Evolutionary conservation across 768 basidiomycete species (phyloP), one percentile per base, ranked within the genome.

Genomic region (Leccinum disarticulatum): DNA sequence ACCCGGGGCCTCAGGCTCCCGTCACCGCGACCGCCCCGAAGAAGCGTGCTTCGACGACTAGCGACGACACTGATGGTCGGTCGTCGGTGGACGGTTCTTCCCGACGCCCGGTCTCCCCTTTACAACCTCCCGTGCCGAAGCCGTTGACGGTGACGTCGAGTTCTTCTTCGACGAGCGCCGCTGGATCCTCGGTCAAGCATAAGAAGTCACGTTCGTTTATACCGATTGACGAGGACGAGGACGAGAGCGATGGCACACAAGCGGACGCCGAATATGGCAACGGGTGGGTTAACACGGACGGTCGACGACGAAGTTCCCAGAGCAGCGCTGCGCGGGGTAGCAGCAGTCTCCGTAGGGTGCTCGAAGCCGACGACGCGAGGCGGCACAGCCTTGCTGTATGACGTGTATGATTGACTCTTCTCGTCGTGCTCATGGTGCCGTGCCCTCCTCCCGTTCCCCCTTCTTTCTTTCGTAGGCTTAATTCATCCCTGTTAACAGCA

Each of bases 371-470:
- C 62, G 86, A 88, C 58, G 76, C 77, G 48, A 78, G 88, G 67
- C 76, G 87, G 60, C 87, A 89, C 68, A 88, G 87, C 69, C 80
- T 89, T 77, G 84, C 82, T 28, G 80, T 87, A 53, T 89, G 70
- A 81, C 68, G n/a, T 43, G 31, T 57, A 71, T 59, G 67, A 67
- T 58, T 61, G 3, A 58, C 13, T 57, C 43, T 19, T 65, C 64
- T 55, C 67, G 66, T 36, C 55, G 35, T 61, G 46, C 59, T 68
- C 58, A 55, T 54, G 46, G 55, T 58, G 33, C 19, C 10, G 19
- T 46, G 43, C 43, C 19, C 4, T 46, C 19, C 43, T 41, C 48
- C 25, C 48, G 6, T 70, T 69, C 55, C 19, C 28, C 13, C 19
- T 2, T 52, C 6, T n/a, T 56, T 43, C 48, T 17, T 55, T 57